Conservation (phyloP, 768 basidiomycete genomes). For the Sporobolomyces phaffii region DNA sequence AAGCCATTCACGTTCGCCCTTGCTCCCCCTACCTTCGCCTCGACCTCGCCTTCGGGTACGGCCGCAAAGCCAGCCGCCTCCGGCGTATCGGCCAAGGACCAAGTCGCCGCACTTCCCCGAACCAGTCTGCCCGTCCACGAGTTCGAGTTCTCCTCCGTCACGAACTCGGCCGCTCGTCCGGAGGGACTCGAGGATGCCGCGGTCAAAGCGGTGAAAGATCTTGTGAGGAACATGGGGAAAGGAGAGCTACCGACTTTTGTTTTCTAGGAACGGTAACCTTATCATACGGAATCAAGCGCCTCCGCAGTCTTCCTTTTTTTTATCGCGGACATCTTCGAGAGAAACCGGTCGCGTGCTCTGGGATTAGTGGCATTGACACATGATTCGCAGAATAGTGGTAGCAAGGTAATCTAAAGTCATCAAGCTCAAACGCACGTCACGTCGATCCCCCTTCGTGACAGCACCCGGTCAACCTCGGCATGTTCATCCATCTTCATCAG, state of each 20-base stretch:
- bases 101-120: slow-evolving; percentile 4
- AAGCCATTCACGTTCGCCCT: background rate
- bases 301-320: too few species aligned
- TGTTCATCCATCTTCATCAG: background rate
- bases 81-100: background rate
- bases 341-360: too few species aligned
- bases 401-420: too few species aligned
- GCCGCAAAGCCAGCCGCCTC: too few species aligned
- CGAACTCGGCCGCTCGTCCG: too few species aligned
- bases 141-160: slow-evolving; percentile 1
- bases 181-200: background rate
- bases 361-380: too few species aligned
- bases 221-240: slow-evolving; percentile 7
- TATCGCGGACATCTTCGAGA: too few species aligned
- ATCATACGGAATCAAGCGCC: too few species aligned
- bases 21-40: background rate
- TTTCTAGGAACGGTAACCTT: slow-evolving; percentile 1
- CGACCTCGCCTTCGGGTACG: background rate
- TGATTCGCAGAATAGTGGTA: too few species aligned
- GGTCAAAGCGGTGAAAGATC: slow-evolving; percentile 7
- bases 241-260: slow-evolving; percentile 19
- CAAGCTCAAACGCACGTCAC: background rate
- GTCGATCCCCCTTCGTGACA: background rate
- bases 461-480: background rate
- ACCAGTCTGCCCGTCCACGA: background rate